Conservation (phyloP, 2,329 filamentous ascomycete species). For the Ophiostoma montium region DNA sequence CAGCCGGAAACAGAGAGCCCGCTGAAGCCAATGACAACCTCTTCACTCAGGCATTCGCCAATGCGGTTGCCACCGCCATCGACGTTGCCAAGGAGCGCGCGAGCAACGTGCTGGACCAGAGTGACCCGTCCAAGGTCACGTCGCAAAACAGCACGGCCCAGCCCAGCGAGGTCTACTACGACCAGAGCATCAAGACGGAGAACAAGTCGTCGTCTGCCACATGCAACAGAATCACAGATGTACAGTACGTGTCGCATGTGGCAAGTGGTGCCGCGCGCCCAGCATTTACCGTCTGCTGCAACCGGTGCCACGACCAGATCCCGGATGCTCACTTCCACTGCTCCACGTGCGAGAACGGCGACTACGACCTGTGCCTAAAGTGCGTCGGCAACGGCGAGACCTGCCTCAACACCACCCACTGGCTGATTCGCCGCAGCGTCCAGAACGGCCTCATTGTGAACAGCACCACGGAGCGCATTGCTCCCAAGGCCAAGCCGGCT, state of each 20-base stretch:
- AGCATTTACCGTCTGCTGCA: slow-evolving; percentile 80
- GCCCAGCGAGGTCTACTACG: too few species aligned
- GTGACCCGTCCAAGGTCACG: too few species aligned
- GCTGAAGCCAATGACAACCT: too few species aligned
- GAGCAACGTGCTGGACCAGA: too few species aligned
- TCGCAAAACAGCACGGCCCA: too few species aligned
- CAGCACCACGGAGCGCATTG: slow-evolving; percentile 72
- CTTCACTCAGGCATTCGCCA: too few species aligned
- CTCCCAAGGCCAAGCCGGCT: slow-evolving; percentile 37
- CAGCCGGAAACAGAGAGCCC: too few species aligned
- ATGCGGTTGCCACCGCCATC: too few species aligned
- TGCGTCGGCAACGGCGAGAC: slow-evolving; percentile 65
- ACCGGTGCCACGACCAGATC: slow-evolving; percentile 69
- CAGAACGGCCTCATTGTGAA: slow-evolving; percentile 64
- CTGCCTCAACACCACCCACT: slow-evolving; percentile 70
- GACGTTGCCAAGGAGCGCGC: too few species aligned
- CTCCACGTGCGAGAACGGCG: slow-evolving; percentile 79
- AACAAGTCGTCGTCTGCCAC: neutral
- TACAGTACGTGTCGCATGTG: too few species aligned
- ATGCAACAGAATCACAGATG: neutral
- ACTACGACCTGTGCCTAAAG: slow-evolving; percentile 78
- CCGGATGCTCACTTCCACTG: slow-evolving; percentile 85
- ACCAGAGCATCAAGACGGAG: too few species aligned
- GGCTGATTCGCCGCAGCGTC: slow-evolving; percentile 85
- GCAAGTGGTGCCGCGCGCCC: neutral